Conservation (phyloP, 2,329 filamentous ascomycete genomes). For the Phaeomoniella chlamydospora region DNA sequence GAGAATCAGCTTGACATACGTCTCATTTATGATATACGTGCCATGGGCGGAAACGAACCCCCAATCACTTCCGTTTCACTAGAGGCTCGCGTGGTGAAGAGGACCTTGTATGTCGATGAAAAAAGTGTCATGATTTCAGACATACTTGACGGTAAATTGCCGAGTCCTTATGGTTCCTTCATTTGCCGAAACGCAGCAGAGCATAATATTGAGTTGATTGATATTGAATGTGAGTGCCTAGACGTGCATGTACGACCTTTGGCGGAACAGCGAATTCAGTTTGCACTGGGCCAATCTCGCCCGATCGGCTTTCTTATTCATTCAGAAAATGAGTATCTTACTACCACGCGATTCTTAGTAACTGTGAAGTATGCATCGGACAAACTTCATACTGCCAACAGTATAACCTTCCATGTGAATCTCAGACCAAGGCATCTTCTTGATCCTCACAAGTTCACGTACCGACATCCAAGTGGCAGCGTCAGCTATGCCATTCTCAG, state of each 20-base stretch:
- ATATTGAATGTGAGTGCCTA: conserved; percentile 13
- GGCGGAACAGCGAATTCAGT: neutral
- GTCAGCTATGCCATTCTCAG: conserved; percentile 43
- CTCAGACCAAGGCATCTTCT: conserved; percentile 13
- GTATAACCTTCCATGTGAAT: neutral
- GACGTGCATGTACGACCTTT: neutral
- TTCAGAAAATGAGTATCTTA: neutral
- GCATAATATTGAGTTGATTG: conserved; percentile 18
- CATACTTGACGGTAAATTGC: conserved; percentile 31
- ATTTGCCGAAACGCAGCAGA: conserved; percentile 30
- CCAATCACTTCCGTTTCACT: conserved; percentile 30
- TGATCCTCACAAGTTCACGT: conserved; percentile 39
- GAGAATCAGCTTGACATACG: conserved; percentile 36
- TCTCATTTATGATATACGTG: conserved; percentile 40
- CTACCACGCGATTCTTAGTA: neutral
- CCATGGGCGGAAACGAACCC: conserved; percentile 35
- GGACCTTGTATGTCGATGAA: conserved; percentile 15
- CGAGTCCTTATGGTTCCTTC: conserved; percentile 33
- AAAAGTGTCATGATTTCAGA: conserved; percentile 33
- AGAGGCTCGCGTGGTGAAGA: conserved; percentile 14
- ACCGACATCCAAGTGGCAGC: conserved; percentile 36
- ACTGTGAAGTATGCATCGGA: neutral
- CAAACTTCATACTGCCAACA: neutral
- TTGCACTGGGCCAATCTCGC: neutral
- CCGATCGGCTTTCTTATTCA: neutral